Evolutionary conservation across 1,284 basidiomycete species (phyloP).

Genomic region (Moesziomyces sp.): DNA sequence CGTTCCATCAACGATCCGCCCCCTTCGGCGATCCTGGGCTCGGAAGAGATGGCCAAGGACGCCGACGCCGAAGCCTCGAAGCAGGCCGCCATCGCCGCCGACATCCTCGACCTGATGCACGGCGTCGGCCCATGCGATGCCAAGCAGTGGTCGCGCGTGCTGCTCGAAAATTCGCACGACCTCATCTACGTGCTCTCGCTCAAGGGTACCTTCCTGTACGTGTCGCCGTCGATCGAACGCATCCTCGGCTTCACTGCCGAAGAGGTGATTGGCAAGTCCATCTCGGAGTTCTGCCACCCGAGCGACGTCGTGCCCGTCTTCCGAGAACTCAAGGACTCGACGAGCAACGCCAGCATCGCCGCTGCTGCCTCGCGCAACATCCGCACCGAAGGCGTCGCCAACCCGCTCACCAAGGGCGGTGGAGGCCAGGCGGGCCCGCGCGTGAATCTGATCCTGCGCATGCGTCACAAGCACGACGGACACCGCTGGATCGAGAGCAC

Average conservation of each 20-base stretch:
- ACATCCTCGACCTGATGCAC: conserved; percentile 46
- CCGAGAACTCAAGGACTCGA: conserved; percentile 87
- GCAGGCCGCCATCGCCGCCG: conserved; percentile 47
- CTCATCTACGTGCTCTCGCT: conserved; percentile 90
- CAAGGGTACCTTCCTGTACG: conserved; percentile 92
- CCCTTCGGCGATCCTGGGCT: conserved; percentile 26
- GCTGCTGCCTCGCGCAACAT: conserved; percentile 58
- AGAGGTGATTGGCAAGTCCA: conserved; percentile 84
- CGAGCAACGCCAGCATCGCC: conserved; percentile 67
- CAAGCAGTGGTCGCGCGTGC: conserved; percentile 57
- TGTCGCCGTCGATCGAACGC: conserved; percentile 73
- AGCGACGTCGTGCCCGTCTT: conserved; percentile 89
- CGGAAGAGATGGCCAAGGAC: conserved; percentile 40
- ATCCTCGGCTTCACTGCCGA: conserved; percentile 70
- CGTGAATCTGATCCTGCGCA: conserved; percentile 61
- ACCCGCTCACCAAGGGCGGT: conserved; percentile 60
- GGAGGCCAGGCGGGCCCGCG: conserved; percentile 62
- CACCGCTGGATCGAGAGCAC: conserved; percentile 62
- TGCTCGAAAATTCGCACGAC: conserved; percentile 71
- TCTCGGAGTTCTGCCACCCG: conserved; percentile 82
- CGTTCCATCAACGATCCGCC: conserved; percentile 50
- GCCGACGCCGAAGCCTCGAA: conserved; percentile 43
- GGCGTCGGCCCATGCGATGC: conserved; percentile 49
- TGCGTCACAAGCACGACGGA: conserved; percentile 58
- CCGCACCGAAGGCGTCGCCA: conserved; percentile 52